These are phyloP conservation scores for Fusarium succisae DNA, from an alignment of 2,329 filamentous ascomycete genomes.

Conservation along the genomic window DNA sequence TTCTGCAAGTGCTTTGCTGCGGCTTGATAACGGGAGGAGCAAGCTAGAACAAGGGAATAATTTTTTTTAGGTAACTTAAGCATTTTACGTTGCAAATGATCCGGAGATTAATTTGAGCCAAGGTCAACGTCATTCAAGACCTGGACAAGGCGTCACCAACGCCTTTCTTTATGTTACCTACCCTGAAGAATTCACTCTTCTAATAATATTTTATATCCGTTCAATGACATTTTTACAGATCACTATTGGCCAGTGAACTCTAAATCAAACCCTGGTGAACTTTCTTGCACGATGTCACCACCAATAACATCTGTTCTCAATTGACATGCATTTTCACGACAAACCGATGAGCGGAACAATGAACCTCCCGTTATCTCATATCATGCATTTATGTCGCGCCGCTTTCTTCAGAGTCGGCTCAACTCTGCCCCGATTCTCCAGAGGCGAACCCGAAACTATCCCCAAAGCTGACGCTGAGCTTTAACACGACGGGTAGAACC, in stretches of 20 bases:
- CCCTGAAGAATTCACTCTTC: no score
- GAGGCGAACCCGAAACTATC: not conserved
- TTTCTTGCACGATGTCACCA: not conserved
- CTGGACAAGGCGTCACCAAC: not conserved
- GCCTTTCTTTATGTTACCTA: no score
- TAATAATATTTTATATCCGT: not conserved
- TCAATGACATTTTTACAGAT: not conserved
- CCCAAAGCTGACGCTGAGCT: not conserved
- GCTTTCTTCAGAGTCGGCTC: not conserved
- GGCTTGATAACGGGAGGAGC: not conserved
- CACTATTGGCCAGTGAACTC: not conserved
- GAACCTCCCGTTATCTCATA: not conserved
- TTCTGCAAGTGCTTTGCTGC: not conserved
- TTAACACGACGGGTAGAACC: slow-evolving; percentile 11
- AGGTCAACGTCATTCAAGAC: not conserved
- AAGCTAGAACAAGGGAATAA: not conserved
- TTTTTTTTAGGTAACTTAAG: not conserved
- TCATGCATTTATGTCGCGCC: not conserved
- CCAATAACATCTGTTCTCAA: not conserved
- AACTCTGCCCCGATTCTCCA: slow-evolving; percentile 1
- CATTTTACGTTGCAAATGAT: not conserved
- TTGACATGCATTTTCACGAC: not conserved
- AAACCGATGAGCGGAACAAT: not conserved
- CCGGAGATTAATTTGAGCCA: not conserved
- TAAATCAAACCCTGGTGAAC: not conserved